Percentiles rank a stretch among this genome's conserved stretches.
These are phyloP conservation scores for Aspergillus avenaceus DNA, from an alignment of 495 filamentous ascomycete genomes.

Conservation along the genomic window DNA sequence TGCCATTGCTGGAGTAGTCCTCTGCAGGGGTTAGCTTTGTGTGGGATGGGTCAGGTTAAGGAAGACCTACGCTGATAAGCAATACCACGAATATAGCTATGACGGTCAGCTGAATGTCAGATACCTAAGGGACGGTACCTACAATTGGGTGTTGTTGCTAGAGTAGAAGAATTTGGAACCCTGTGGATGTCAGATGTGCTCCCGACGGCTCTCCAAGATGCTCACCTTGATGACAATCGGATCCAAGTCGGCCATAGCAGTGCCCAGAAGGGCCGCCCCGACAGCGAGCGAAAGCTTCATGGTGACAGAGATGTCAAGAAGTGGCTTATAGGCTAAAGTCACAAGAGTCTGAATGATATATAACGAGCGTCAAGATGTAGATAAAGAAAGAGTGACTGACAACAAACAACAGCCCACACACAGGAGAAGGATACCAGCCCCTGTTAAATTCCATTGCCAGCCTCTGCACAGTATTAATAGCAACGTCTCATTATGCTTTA, in stretches of 20 bases:
- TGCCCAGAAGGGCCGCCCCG: slow-evolving; percentile 47
- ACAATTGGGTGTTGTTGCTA: slow-evolving; percentile 76
- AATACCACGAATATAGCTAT: slow-evolving; percentile 74
- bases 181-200: slow-evolving; percentile 25
- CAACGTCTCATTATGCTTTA: neutral
- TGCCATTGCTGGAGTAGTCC: slow-evolving; percentile 43
- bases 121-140: slow-evolving; percentile 17
- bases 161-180: slow-evolving; percentile 79
- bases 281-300: slow-evolving; percentile 43
- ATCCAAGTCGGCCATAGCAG: slow-evolving; percentile 54
- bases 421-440: neutral
- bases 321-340: neutral
- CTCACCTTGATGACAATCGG: slow-evolving; percentile 67
- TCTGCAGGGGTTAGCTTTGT: slow-evolving; percentile 28
- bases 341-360: slow-evolving; percentile 5
- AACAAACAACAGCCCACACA: neutral
- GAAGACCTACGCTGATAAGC: slow-evolving; percentile 69
- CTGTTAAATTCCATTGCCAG: neutral
- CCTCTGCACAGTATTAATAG: neutral
- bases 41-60: slow-evolving; percentile 3
- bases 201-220: slow-evolving; percentile 8
- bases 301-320: slow-evolving; percentile 3
- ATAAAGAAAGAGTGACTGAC: slow-evolving; percentile 5
- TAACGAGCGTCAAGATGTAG: slow-evolving; percentile 18
- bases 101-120: slow-evolving; percentile 11